Conservation (phyloP, 352 stramenopile species). For the Phytophthora lateralis region DNA sequence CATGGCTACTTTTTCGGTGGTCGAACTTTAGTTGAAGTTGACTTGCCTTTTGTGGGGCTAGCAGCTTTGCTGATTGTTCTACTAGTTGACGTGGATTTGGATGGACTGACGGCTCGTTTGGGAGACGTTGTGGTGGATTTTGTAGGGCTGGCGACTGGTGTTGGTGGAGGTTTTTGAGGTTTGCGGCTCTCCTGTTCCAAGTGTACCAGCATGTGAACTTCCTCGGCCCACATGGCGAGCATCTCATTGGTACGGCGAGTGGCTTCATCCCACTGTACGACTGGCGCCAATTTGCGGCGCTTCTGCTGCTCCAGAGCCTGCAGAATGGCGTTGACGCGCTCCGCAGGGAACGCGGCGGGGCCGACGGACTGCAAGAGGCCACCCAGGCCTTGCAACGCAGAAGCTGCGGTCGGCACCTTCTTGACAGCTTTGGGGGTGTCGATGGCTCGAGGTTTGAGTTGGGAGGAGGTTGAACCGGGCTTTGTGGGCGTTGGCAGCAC, state of each 20-base stretch:
- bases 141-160: slow-evolving; percentile 1
- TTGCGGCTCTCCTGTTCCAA: slow-evolving; percentile 68
- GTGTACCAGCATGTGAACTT: slow-evolving; percentile 57
- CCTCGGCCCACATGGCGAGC: slow-evolving; percentile 67
- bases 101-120: slow-evolving; percentile 13
- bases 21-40: slow-evolving; percentile 23
- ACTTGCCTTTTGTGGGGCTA: slow-evolving; percentile 20
- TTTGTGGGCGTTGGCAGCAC: slow-evolving; percentile 1
- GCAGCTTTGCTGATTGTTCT: slow-evolving; percentile 25
- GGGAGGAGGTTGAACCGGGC: slow-evolving; percentile 5
- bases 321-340: slow-evolving; percentile 54
- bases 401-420: slow-evolving; percentile 24
- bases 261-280: slow-evolving; percentile 59
- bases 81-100: slow-evolving; percentile 4
- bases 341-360: slow-evolving; percentile 41
- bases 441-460: slow-evolving; percentile 3
- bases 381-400: slow-evolving; percentile 43
- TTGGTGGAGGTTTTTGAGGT: slow-evolving; percentile 38
- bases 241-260: slow-evolving; percentile 56
- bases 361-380: slow-evolving; percentile 45
- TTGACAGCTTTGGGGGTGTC: slow-evolving; percentile 14
- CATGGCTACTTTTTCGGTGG: slow-evolving; percentile 22
- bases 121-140: slow-evolving; percentile 16
- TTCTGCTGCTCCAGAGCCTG: slow-evolving; percentile 47
- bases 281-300: slow-evolving; percentile 29